A percentile compares a stretch with the other conserved stretches of the same genome.
phyloP scores from a whole-genome alignment of 169 alveolate species.

The Cytauxzoon felis region DNA sequence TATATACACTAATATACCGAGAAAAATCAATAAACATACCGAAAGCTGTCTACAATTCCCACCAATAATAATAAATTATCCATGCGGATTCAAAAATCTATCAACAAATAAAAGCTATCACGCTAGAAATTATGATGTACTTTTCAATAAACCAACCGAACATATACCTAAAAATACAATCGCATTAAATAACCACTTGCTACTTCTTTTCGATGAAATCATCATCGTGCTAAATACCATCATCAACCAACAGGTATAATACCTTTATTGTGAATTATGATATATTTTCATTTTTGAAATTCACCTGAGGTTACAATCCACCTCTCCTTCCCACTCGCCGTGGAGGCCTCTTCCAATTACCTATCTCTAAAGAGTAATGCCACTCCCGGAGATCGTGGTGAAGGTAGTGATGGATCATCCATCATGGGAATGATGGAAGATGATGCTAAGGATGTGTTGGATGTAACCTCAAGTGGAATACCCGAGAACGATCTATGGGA shows the following conservation, averaged over 20 bases:
- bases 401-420: too few species aligned
- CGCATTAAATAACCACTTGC: conserved; percentile 29
- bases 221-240: conserved; percentile 48
- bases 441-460: too few species aligned
- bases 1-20: conserved; percentile 28
- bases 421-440: too few species aligned
- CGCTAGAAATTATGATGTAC: conserved; percentile 10
- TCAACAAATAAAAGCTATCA: conserved; percentile 25
- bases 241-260: conserved; percentile 29
- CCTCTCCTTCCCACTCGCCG: too few species aligned
- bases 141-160: conserved; percentile 41
- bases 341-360: too few species aligned
- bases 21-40: conserved; percentile 19
- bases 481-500: too few species aligned
- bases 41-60: conserved; percentile 20
- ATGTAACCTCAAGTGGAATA: too few species aligned
- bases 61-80: conserved; percentile 41
- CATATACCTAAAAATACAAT: conserved; percentile 48
- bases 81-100: conserved; percentile 19
- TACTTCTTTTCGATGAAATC: conserved; percentile 53
- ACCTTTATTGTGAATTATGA: background rate
- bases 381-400: too few species aligned
- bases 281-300: background rate
- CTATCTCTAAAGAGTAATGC: too few species aligned
- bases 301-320: background rate